Conservation (phyloP, 345 rosid species). For the Brassica nigra region DNA sequence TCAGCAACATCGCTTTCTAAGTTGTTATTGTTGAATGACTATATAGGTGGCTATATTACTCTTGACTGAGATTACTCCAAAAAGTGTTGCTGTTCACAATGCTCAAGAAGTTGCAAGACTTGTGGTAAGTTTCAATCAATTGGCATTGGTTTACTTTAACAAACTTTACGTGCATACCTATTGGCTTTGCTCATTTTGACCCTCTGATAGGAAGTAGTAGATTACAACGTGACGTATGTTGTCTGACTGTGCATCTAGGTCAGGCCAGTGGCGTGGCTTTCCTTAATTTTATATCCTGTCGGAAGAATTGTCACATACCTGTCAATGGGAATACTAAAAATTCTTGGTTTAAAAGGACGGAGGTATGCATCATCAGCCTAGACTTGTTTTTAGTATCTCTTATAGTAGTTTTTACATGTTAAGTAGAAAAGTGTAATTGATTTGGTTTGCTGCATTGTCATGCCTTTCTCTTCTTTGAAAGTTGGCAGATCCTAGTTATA, state of each 20-base stretch:
- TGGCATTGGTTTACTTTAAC: neutral
- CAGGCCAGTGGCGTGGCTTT: constrained; percentile 99
- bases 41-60: constrained; percentile 87
- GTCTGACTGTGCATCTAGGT: constrained; percentile 60
- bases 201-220: neutral
- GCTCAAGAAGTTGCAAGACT: constrained; percentile 90
- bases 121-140: constrained; percentile 63
- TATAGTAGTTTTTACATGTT: constrained; percentile 4
- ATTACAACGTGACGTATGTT: constrained; percentile 32
- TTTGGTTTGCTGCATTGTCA: constrained; percentile 11
- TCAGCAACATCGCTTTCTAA: neutral
- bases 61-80: constrained; percentile 97
- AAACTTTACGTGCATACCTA: neutral
- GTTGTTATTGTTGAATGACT: constrained; percentile 20
- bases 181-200: neutral
- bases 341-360: constrained; percentile 90
- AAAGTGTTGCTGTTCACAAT: constrained; percentile 96
- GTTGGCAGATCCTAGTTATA: neutral
- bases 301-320: constrained; percentile 90
- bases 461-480: constrained; percentile 11
- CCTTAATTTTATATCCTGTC: constrained; percentile 88
- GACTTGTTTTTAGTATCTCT: constrained; percentile 16
- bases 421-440: neutral
- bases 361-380: constrained; percentile 54
- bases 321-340: constrained; percentile 95